Evolutionary conservation across 2,329 filamentous ascomycete genomes (phyloP).

Genomic region (Coniosporium uncinatum): DNA sequence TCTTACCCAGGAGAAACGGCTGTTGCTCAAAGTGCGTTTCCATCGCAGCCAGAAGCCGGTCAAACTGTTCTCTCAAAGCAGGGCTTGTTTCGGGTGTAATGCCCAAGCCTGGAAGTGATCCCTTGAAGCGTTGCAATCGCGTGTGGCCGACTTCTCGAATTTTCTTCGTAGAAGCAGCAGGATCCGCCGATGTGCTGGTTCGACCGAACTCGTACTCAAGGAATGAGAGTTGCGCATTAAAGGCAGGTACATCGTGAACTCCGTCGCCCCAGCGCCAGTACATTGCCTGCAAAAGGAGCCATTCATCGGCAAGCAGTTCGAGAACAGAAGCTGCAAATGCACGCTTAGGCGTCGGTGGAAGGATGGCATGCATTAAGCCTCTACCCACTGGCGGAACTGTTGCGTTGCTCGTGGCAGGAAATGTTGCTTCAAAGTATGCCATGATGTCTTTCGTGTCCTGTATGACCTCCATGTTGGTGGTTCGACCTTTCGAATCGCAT

Average conservation of each 20-base stretch:
- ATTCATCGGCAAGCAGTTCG: not conserved
- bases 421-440: not conserved
- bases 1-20: not conserved
- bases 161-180: not conserved
- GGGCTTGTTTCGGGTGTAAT: not conserved
- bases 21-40: not conserved
- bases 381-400: not conserved
- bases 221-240: not conserved
- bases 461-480: not conserved
- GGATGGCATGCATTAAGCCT: not conserved
- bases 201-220: not conserved
- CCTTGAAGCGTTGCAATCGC: not conserved
- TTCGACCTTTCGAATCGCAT: not conserved
- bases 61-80: not conserved
- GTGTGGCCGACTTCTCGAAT: not conserved
- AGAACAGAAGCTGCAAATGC: not conserved
- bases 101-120: not conserved
- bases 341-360: not conserved
- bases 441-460: not conserved
- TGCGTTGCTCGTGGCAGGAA: not conserved
- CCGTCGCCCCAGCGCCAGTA: not conserved
- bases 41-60: not conserved
- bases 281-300: not conserved
- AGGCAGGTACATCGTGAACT: not conserved
- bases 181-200: not conserved